Percentiles rank a stretch among this genome's conserved stretches.
Conservation (phyloP, 2,329 filamentous ascomycete genomes). For the Ceratocystis albifundus region DNA sequence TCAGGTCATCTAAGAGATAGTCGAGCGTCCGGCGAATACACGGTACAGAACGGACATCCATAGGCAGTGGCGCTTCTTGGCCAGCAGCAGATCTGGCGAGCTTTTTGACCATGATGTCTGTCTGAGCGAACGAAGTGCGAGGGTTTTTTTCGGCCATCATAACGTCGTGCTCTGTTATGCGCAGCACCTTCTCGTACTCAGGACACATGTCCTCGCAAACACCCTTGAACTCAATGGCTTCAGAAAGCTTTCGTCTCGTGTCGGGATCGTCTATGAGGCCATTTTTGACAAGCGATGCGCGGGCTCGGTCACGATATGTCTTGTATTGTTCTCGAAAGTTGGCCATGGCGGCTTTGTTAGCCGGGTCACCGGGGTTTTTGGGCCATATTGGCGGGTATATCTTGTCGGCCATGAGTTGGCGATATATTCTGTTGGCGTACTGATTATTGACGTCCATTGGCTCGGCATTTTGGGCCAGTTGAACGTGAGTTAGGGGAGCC, state of each 20-base stretch:
- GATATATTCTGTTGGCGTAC: slow-evolving; percentile 41
- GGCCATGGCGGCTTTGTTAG: slow-evolving; percentile 42
- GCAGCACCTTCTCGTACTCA: slow-evolving; percentile 51
- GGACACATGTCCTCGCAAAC: slow-evolving; percentile 61
- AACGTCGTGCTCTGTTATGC: slow-evolving; percentile 51
- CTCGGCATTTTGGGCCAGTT: slow-evolving; percentile 18
- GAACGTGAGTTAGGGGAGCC: slow-evolving; percentile 4
- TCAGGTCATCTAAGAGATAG: slow-evolving; percentile 50
- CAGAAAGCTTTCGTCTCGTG: slow-evolving; percentile 48
- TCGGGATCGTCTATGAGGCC: slow-evolving; percentile 55
- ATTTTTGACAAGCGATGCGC: slow-evolving; percentile 46
- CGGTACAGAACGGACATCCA: slow-evolving; percentile 52
- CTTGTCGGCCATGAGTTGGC: slow-evolving; percentile 43
- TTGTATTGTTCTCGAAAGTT: slow-evolving; percentile 46
- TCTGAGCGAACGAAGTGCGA: slow-evolving; percentile 37
- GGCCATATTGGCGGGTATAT: slow-evolving; percentile 47
- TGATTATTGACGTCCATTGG: slow-evolving; percentile 29
- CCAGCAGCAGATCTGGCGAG: slow-evolving; percentile 56
- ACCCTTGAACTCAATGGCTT: slow-evolving; percentile 56
- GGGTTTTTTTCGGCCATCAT: slow-evolving; percentile 44
- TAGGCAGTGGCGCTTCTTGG: slow-evolving; percentile 54
- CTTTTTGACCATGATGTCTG: slow-evolving; percentile 52
- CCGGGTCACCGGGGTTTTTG: slow-evolving; percentile 41
- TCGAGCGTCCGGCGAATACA: slow-evolving; percentile 49
- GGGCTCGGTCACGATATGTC: slow-evolving; percentile 45